phyloP scores from a whole-genome alignment of 164 flowering plant species.

The Paratinospora sagittata region DNA sequence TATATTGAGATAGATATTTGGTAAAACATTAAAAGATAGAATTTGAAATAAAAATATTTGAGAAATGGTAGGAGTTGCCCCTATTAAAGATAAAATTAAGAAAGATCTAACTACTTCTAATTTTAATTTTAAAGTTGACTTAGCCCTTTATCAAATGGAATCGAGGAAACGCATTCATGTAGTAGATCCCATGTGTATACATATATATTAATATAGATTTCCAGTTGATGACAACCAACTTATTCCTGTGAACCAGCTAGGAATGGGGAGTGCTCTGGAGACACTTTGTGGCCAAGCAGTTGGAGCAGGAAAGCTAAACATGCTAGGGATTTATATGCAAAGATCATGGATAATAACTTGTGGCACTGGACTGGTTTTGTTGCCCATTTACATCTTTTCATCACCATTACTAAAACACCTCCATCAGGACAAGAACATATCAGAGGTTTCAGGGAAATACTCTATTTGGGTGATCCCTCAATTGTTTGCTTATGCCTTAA shows the following conservation, averaged over 20 bases:
- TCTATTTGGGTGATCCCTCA: constrained; percentile 44
- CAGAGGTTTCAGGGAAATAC: constrained; percentile 39
- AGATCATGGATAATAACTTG: constrained; percentile 43
- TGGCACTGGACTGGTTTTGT: constrained; percentile 28
- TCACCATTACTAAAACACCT: constrained; percentile 39
- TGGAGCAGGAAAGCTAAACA: constrained; percentile 42
- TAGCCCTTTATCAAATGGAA: no score
- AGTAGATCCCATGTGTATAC: no score
- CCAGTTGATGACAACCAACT: no score
- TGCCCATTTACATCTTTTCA: constrained; percentile 41
- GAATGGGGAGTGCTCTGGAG: constrained; percentile 36
- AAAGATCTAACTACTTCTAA: no score
- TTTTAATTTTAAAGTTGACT: no score
- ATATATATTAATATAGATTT: no score
- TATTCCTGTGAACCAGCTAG: constrained; percentile 7
- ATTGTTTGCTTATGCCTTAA: constrained; percentile 43
- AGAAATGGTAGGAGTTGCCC: no score
- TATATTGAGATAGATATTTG: no score
- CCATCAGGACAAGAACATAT: constrained; percentile 28
- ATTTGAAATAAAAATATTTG: no score
- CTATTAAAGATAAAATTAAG: no score
- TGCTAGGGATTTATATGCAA: constrained; percentile 51
- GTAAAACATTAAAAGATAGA: no score
- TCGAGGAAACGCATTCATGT: no score
- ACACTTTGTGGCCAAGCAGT: constrained; percentile 55